These are phyloP conservation scores for Dothideomycetes sp. DNA, from an alignment of 2,329 filamentous ascomycete genomes.

Conservation along the genomic window DNA sequence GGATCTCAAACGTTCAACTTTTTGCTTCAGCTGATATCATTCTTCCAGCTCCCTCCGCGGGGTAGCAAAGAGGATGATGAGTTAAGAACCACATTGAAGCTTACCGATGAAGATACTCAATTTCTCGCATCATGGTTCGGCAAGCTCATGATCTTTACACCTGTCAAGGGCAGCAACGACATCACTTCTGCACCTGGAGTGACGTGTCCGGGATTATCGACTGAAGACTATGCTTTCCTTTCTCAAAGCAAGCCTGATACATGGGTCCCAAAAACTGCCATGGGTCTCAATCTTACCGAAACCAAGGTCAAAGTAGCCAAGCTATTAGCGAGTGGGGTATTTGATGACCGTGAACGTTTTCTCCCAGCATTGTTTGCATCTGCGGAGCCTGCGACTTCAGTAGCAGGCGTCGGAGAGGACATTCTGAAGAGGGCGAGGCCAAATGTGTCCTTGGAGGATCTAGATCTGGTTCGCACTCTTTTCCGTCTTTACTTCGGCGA, in stretches of 20 bases:
- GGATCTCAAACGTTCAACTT: constrained; percentile 66
- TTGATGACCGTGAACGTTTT: constrained; percentile 73
- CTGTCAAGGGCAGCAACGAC: constrained; percentile 28
- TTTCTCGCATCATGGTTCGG: constrained; percentile 68
- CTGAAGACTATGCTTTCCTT: constrained; percentile 58
- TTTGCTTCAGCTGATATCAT: constrained; percentile 63
- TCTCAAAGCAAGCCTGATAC: constrained; percentile 56
- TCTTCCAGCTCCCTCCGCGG: constrained; percentile 60
- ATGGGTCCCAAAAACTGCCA: constrained; percentile 50
- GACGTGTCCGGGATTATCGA: constrained; percentile 50
- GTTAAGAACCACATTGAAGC: constrained; percentile 54
- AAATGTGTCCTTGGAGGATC: constrained; percentile 61
- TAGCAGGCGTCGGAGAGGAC: constrained; percentile 79
- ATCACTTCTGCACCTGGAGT: constrained; percentile 22
- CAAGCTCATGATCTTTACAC: constrained; percentile 59
- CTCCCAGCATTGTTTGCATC: constrained; percentile 74
- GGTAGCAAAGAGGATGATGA: constrained; percentile 67
- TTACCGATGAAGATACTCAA: constrained; percentile 59
- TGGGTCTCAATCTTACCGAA: constrained; percentile 56
- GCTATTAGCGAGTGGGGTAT: constrained; percentile 75
- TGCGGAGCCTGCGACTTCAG: constrained; percentile 67
- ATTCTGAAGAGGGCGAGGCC: constrained; percentile 67
- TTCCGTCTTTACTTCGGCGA: constrained; percentile 65
- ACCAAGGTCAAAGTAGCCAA: constrained; percentile 58
- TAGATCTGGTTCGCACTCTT: constrained; percentile 50